Base-by-base conservation (phyloP, 2,329 filamentous ascomycete species). In the Fusarium guadeloupense region DNA sequence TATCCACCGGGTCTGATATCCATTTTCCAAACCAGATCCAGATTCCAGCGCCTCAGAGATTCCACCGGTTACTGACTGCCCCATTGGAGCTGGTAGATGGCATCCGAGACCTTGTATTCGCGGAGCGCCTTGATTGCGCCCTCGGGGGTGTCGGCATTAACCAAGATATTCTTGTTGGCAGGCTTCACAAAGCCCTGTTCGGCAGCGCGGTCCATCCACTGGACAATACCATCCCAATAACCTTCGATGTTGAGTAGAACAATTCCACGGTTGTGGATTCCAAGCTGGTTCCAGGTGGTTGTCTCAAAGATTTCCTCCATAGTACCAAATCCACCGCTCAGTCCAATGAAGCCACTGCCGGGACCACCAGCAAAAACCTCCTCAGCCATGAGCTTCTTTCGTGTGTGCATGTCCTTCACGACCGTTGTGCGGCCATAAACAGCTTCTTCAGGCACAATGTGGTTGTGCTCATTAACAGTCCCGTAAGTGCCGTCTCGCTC, bases 281-380 rank as follows among this genome's bases (percentile, higher is more conserved):
- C 94, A 43, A 99, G 79, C 79, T 98, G 95, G 76, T 97, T 98
- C 93, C 95, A 99, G 10, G 92, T 96, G 21, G 88, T 88, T 3
- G 92, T 87, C 79, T 96, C 92, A 76, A 97, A 93, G 73, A 99
- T 83, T 82, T 99, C 95, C 80, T 99, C 95, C 74, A 98, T 84
- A 3, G 95, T 99, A 17, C 95, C 95, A 76, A 94, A 99, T 1
- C 95, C 95, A 37, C 94, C 94, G 50, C 85, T 87, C 55, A 99
- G 80, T 23, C 93, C 93, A 34, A 99, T 87, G 78, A 99, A 99
- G 12, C 94, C 94, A 53, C 87, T 89, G 1, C 94, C 94, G 0
- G 89, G 87, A 0, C 90, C 93, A 21, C 92, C 92, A 17, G 86
- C 84, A 20, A 96, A 84, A 14, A 98, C 93, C 75, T 94, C 90